These are phyloP conservation scores for Lizonia empirigonia DNA, from an alignment of 2,329 filamentous ascomycete genomes.

Conservation along the genomic window DNA sequence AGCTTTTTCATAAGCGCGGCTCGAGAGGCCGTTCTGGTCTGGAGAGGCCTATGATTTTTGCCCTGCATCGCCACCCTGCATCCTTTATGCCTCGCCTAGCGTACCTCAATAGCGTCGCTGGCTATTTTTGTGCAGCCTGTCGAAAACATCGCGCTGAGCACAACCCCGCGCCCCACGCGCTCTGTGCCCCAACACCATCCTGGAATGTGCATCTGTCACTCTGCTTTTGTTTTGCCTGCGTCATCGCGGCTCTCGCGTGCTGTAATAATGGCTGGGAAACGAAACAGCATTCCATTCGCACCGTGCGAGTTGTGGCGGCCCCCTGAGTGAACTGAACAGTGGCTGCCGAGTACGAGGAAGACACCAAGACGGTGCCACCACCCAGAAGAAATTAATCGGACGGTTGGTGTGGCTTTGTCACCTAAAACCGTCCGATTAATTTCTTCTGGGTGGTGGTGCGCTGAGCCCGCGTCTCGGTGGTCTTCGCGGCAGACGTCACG, in stretches of 20 bases:
- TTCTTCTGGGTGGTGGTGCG: no score
- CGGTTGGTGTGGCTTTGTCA: no score
- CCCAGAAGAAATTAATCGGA: no score
- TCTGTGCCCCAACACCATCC: constrained; percentile 4
- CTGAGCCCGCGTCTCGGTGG: constrained; percentile 1
- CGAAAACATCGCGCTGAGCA: not conserved
- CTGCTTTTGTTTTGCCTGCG: constrained; percentile 8
- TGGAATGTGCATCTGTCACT: constrained; percentile 15
- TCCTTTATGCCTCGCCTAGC: not conserved
- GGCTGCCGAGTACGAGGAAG: constrained; percentile 15
- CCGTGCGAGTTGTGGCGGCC: not conserved
- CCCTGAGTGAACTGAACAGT: constrained; percentile 11
- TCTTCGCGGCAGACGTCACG: constrained; percentile 7
- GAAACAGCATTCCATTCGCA: not conserved
- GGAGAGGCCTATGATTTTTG: no score
- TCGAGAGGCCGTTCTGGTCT: no score
- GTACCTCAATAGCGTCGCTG: not conserved
- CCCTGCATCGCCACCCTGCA: constrained; percentile 9
- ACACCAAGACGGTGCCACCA: constrained; percentile 1
- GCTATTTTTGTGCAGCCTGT: constrained; percentile 10
- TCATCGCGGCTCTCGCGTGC: not conserved
- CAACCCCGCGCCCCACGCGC: constrained; percentile 13
- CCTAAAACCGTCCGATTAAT: no score
- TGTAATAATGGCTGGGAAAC: constrained; percentile 3
- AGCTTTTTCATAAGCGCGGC: no score